Percentiles rank a stretch among this genome's conserved stretches.
These are phyloP conservation scores for slime mould (Dictyostelium discoideum) DNA, from an alignment of 78 protist species.

Conservation along the genomic window dicty_2.7 NC_007089.4:1322001-1322500, in stretches of 20 bases:
- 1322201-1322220: neutral
- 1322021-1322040: constrained; percentile 74
- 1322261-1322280: too few relatives aligned
- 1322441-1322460: too few relatives aligned
- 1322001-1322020: neutral
- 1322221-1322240: neutral
- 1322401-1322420: too few relatives aligned
- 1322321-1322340: too few relatives aligned
- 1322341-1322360: too few relatives aligned
- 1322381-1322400: too few relatives aligned
- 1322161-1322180: neutral
- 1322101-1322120: constrained; percentile 24
- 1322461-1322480: too few relatives aligned
- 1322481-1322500: too few relatives aligned
- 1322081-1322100: constrained; percentile 83
- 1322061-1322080: constrained; percentile 47
- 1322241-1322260: neutral
- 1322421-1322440: too few relatives aligned
- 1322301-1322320: too few relatives aligned
- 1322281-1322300: too few relatives aligned
- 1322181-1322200: neutral
- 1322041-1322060: constrained; percentile 76
- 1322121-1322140: neutral
- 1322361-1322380: too few relatives aligned
- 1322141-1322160: neutral